Evolutionary conservation across 495 filamentous ascomycete genomes (phyloP), one percentile per base, ranked within the genome.

Genomic region (Penicillium verhagenii): DNA sequence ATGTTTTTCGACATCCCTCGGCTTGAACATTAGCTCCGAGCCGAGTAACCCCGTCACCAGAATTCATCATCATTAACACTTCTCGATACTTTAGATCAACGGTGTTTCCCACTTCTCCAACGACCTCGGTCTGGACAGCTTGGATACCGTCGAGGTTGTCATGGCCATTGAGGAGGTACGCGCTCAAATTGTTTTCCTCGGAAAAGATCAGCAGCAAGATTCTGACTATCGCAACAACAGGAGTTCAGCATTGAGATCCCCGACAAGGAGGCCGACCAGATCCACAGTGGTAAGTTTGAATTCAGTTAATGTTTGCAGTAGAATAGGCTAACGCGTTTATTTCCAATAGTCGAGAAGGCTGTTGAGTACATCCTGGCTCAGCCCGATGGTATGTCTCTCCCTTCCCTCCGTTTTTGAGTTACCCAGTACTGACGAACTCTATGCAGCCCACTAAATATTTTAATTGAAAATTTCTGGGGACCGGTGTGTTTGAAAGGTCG

Each of bases 181-280:
- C 50, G 57, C 35, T 19, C 46, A 54, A 54, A 31, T 42, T 40
- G 40, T 58, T 56, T 59, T 43, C 50, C 60, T 64, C 54, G 54
- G 42, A 49, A 63, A 56, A 53, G 28, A 37, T 10, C 21, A 20
- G 18, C 29, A 28, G 31, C 24, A 35, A 59, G 40, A 54, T 43
- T 53, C 64, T 73, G 47, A 75, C 37, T 38, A 58, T 35, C 53
- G 35, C 44, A 60, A 72, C 45, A 62, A 72, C 68, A 97, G 93
- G 94, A 98, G 74, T 98, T 98, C 78, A 97, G 92, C 85, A 94
- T 98, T 77, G 94, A 98, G 84, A 98, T 98, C 73, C 95, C 94
- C 59, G 94, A 98, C 76, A 97, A 97, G 82, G 93, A 97, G 67
- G 95, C 94, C 59, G 94, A 98, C 78, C 81, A 83, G 59, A 96